Percentiles rank a stretch among this genome's conserved stretches.
phyloP scores from a whole-genome alignment of 768 basidiomycete genomes.

The Xanthoconium stramineum region DNA sequence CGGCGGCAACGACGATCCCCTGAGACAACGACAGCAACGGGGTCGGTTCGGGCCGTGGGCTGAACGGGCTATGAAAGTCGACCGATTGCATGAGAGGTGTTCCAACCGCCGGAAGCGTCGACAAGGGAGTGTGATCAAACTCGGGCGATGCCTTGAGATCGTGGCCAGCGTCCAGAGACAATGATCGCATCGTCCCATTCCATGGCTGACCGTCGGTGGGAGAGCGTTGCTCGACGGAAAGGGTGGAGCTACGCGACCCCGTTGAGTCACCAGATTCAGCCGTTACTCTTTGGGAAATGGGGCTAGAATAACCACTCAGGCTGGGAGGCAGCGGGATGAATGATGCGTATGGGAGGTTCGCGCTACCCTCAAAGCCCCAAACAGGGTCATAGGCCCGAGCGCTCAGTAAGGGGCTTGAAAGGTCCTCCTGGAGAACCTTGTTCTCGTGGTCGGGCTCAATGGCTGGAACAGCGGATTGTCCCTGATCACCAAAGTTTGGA shows the following conservation, averaged over 20 bases:
- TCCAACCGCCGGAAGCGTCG: conserved; percentile 28
- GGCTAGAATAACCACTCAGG: conserved; percentile 29
- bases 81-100: conserved; percentile 23
- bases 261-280: conserved; percentile 14
- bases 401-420: conserved; percentile 6
- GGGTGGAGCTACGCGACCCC: conserved; percentile 26
- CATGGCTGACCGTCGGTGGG: conserved; percentile 19
- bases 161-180: conserved; percentile 4
- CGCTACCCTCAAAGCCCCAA: conserved; percentile 22
- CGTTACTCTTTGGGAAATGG: conserved; percentile 25
- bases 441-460: neutral
- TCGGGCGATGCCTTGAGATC: conserved; percentile 16
- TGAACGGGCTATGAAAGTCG: conserved; percentile 26
- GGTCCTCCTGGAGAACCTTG: neutral
- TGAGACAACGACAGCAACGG: conserved; percentile 21
- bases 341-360: conserved; percentile 23
- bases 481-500: conserved; percentile 15
- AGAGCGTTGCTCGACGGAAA: conserved; percentile 28
- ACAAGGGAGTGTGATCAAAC: conserved; percentile 31
- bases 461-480: neutral
- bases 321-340: conserved; percentile 32
- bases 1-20: neutral
- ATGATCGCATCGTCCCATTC: conserved; percentile 5
- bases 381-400: conserved; percentile 19
- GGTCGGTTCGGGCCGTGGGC: conserved; percentile 26